Percentiles rank a stretch among this genome's conserved stretches.
These are phyloP conservation scores for Tulasnella sp. DNA, from an alignment of 768 basidiomycete species.

Conservation along the genomic window DNA sequence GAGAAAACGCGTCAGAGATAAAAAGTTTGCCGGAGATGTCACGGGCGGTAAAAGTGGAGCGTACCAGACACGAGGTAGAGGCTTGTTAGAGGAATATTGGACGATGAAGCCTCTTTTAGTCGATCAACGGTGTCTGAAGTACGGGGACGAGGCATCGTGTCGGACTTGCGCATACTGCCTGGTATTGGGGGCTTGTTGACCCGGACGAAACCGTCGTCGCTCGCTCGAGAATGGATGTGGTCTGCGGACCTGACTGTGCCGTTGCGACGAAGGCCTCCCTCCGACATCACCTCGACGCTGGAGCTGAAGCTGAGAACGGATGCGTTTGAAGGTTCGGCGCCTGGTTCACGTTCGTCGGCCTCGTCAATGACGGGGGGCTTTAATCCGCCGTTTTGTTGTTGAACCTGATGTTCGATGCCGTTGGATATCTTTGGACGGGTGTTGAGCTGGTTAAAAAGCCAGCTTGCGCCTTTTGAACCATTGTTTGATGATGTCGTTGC, in stretches of 20 bases:
- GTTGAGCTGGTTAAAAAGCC: slow-evolving; percentile 14
- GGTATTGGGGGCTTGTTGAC: neutral
- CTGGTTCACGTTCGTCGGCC: neutral
- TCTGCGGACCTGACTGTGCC: neutral
- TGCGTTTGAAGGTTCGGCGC: slow-evolving; percentile 2
- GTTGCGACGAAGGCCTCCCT: neutral
- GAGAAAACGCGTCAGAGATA: neutral
- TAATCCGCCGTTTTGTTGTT: neutral
- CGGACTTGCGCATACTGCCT: slow-evolving; percentile 4
- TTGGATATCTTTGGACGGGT: slow-evolving; percentile 1
- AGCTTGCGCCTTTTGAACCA: slow-evolving; percentile 11
- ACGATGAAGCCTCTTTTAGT: neutral
- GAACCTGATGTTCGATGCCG: slow-evolving; percentile 1
- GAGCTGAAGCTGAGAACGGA: slow-evolving; percentile 12
- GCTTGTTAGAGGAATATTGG: slow-evolving; percentile 24
- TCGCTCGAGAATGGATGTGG: neutral
- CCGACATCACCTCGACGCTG: slow-evolving; percentile 10
- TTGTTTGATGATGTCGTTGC: neutral
- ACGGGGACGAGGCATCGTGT: slow-evolving; percentile 7
- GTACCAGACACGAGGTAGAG: slow-evolving; percentile 34
- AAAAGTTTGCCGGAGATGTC: neutral
- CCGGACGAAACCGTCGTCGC: neutral
- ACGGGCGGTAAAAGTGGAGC: neutral
- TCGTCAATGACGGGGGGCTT: slow-evolving; percentile 13
- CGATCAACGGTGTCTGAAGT: slow-evolving; percentile 5